Evolutionary conservation across 805 yeast genomes (phyloP), one percentile per base, ranked within the genome.

Genomic region (Wickerhamiella bombiphila): DNA sequence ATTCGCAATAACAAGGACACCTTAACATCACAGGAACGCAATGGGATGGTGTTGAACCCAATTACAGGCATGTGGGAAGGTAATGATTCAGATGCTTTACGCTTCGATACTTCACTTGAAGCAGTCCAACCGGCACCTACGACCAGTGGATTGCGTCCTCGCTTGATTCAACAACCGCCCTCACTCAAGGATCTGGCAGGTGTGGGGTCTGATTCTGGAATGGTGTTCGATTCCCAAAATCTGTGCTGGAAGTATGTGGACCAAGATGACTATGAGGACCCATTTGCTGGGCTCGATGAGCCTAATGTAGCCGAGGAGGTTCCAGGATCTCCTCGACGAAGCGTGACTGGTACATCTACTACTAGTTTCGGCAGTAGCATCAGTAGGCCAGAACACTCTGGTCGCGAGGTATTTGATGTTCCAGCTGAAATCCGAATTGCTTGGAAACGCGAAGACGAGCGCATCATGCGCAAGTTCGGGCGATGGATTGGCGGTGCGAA

Each of bases 21-120:
- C 5, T 30, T 34, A 8, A 28, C 36, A 13, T 35, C 32, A 11
- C 48, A 43, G 28, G 49, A 44, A 25, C 41, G 39, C 21, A 43
- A 48, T 22, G 54, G 54, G n/a, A 50, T 50, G 54, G 48, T 43
- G 2, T 42, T 49, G 20, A 48, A 50, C 38, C 52, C 53, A 4
- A 36, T 25, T 4, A 40, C 46, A 1, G 47, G 53, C 5, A 31
- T 37, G 34, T 50, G 54, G 54, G 53, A 49, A 26, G 54, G 54
- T 6, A 49, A 49, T 24, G 54, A 50, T 3, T 35, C 35, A 7
- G 53, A 49, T 13, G 39, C 38, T 15, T 30, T 39, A 19, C 36
- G 39, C 16, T 50, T 50, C 22, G 54, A 50, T 13, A 21, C 37
- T 2, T 28, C 35, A 2, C 19, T 30, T 6, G 33, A 30, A 6